Base-by-base conservation (phyloP, 2,329 filamentous ascomycete species). In the Calonectria naviculata region DNA sequence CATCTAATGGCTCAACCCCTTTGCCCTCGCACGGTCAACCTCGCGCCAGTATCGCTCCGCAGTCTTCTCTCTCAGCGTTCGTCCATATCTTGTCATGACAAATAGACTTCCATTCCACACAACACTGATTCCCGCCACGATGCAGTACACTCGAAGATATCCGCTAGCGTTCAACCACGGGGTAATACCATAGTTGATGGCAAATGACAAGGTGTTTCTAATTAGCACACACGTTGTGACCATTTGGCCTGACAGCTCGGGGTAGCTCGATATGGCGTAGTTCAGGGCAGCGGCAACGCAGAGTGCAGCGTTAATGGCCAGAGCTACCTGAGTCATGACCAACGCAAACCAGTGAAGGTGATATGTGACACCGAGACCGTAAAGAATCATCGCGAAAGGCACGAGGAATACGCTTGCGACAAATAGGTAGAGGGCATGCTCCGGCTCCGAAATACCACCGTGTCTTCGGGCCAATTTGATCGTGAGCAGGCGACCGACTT, bases 391-490 rank as follows among this genome's bases (percentile, higher is more conserved):
- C 0, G 85, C 85, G 3, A 82, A 81, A 0, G 85, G 84, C 21
- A 85, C 81, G 3, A 84, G 67, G 7, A 86, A 52, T 63, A 84
- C 81, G 34, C 83, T 82, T 2, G 80, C 79, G n/a, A 84, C 73
- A 69, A 84, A 78, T 15, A 81, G 78, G 42, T 80, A 84, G 7
- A 87, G 79, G 3, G 86, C 81, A 82, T 87, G 87, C 75, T 88
- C 86, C 1, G 86, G 84, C 75, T 88, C 86, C 62, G 86, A 86
- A 71, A 85, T 83, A 44, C 86, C 86, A 36, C 80, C 80, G 72
- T 87, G 87, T 19, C 81, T 79, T 28, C 82, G 82, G 2, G 86
- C 84, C 61, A 87, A 81, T 41, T 77, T 79, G n/a, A 88, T 71
- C 5, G 86, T 86, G 28, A 84, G 79, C 24, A 80, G 71, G 70